phyloP scores from a whole-genome alignment of 2,329 filamentous ascomycete genomes.

The Hymenoscyphus fructigenus region DNA sequence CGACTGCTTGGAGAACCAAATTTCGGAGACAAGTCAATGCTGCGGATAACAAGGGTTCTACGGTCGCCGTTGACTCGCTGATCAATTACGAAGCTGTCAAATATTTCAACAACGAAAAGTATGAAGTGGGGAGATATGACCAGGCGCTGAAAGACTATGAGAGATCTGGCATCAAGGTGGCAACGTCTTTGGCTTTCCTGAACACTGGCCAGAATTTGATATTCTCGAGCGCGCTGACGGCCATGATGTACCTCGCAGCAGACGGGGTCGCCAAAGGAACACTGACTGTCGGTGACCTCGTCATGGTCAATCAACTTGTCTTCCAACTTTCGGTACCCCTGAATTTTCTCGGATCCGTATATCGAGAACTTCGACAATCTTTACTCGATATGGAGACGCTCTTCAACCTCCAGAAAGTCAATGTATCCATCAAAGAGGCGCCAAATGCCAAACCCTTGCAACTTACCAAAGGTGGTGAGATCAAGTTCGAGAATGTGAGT shows the following conservation, averaged over 20 bases:
- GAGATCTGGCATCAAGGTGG: constrained; percentile 93
- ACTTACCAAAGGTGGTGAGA: constrained; percentile 78
- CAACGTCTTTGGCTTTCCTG: constrained; percentile 86
- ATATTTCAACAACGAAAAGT: constrained; percentile 99
- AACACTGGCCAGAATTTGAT: constrained; percentile 97
- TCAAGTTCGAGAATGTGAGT: constrained; percentile 89
- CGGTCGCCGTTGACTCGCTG: constrained; percentile 90
- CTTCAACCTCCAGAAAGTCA: constrained; percentile 96
- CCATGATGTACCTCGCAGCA: constrained; percentile 97
- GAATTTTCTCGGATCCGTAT: constrained; percentile 97
- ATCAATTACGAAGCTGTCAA: constrained; percentile 99
- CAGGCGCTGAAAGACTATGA: constrained; percentile 83
- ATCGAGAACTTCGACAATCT: constrained; percentile 91
- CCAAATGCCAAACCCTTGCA: constrained; percentile 70
- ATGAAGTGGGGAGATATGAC: constrained; percentile 89
- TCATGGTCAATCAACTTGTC: constrained; percentile 98
- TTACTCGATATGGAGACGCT: constrained; percentile 98
- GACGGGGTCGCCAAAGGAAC: constrained; percentile 79
- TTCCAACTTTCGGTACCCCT: constrained; percentile 96
- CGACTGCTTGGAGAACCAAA: constrained; percentile 95
- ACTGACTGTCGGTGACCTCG: constrained; percentile 90
- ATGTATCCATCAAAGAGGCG: constrained; percentile 79
- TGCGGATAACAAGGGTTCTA: constrained; percentile 92
- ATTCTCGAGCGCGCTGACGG: constrained; percentile 88
- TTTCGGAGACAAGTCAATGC: constrained; percentile 94